Conservation (phyloP, 192 early-diverging fungal species). For the Funneliformis geosporum region DNA sequence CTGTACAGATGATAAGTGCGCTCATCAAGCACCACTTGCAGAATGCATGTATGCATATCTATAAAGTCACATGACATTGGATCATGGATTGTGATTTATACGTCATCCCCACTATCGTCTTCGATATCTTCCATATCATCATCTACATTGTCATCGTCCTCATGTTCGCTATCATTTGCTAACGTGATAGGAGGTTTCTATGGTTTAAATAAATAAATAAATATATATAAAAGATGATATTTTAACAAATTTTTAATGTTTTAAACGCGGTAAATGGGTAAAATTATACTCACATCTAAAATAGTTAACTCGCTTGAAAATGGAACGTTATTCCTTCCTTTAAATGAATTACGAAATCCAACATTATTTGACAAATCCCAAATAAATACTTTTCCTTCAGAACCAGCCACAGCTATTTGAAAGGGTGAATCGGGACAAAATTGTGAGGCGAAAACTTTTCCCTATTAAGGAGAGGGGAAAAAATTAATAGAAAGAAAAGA, state of each 20-base stretch:
- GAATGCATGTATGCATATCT: no score
- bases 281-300: constrained; percentile 1
- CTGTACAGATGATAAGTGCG: no score
- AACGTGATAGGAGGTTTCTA: constrained; percentile 55
- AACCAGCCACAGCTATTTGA: constrained; percentile 85
- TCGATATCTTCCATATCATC: constrained; percentile 38
- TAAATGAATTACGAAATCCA: constrained; percentile 73
- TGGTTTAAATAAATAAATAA: no score
- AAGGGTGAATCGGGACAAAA: constrained; percentile 96
- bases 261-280: neutral
- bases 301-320: neutral
- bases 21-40: no score
- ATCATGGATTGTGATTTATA: neutral
- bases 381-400: constrained; percentile 84
- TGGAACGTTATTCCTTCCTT: constrained; percentile 34
- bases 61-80: no score
- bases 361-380: constrained; percentile 93
- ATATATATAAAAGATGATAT: constrained; percentile 13
- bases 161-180: constrained; percentile 47
- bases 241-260: constrained; percentile 24
- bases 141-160: constrained; percentile 44
- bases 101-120: constrained; percentile 44
- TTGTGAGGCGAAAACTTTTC: constrained; percentile 78
- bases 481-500: constrained; percentile 19
- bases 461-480: constrained; percentile 31